phyloP scores from a whole-genome alignment of 1,284 basidiomycete genomes.

The Ceratobasidium sp. region DNA sequence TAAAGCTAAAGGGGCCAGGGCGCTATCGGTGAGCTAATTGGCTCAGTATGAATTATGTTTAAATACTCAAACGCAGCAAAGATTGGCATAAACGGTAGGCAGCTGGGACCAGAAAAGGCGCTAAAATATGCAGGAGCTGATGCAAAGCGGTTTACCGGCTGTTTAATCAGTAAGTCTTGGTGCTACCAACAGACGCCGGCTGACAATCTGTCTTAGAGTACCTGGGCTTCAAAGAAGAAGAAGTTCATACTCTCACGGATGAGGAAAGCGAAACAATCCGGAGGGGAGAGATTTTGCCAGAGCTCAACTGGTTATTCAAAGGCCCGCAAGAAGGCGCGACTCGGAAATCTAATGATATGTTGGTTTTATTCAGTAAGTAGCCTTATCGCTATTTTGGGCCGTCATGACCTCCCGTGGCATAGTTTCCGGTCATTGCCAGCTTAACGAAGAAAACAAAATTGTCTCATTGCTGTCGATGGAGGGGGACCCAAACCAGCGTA shows the following conservation, averaged over 20 bases:
- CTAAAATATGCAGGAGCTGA: slow-evolving; percentile 3
- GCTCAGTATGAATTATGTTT: neutral
- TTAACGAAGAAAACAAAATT: neutral
- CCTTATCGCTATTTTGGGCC: neutral
- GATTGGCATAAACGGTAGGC: slow-evolving; percentile 13
- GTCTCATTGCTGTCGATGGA: neutral
- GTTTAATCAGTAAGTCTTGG: neutral
- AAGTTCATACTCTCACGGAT: neutral
- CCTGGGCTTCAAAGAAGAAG: neutral
- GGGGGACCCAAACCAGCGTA: neutral
- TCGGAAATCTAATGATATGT: neutral
- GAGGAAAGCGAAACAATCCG: neutral
- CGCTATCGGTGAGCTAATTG: neutral
- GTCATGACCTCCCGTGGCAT: neutral
- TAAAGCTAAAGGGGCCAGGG: neutral
- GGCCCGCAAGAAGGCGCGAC: neutral
- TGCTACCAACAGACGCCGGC: neutral
- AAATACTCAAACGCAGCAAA: neutral
- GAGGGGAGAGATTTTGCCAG: neutral
- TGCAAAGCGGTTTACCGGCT: slow-evolving; percentile 7
- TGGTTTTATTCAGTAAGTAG: slow-evolving; percentile 17
- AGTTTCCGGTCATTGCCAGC: slow-evolving; percentile 12
- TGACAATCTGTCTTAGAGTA: neutral
- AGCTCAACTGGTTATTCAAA: slow-evolving; percentile 1
- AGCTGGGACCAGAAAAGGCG: neutral